phyloP scores from a whole-genome alignment of 1,139 yeast genomes.

The Yamadazyma spencermartinsiae region DNA sequence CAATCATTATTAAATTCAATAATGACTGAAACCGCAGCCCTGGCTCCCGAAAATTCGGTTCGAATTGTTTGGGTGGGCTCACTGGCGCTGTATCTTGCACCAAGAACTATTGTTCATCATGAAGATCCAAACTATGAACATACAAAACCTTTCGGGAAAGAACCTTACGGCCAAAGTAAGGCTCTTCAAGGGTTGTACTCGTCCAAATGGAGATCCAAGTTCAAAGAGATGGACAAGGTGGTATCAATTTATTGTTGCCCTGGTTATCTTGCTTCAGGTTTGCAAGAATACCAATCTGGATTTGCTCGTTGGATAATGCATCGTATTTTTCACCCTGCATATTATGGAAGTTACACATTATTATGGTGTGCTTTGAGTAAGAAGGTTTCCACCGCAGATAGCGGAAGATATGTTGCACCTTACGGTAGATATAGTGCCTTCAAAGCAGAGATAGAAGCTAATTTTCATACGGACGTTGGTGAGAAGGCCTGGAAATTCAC shows the following conservation, averaged over 20 bases:
- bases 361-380: conserved; percentile 24
- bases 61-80: conserved; percentile 54
- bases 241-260: conserved; percentile 48
- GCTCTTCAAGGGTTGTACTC: conserved; percentile 45
- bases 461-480: conserved; percentile 1
- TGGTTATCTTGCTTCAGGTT: conserved; percentile 43
- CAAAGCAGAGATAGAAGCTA: background rate
- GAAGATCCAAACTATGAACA: conserved; percentile 29
- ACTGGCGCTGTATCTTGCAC: conserved; percentile 34
- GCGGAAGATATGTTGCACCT: conserved; percentile 10
- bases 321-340: conserved; percentile 14
- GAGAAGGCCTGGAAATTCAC: conserved; percentile 3
- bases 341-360: conserved; percentile 24
- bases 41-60: conserved; percentile 14
- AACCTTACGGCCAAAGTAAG: conserved; percentile 49
- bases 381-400: conserved; percentile 12
- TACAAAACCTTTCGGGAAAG: conserved; percentile 6
- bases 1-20: conserved; percentile 46
- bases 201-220: conserved; percentile 38
- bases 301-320: background rate
- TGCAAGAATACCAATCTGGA: conserved; percentile 26
- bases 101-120: conserved; percentile 42
- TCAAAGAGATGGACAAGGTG: conserved; percentile 27
- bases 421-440: conserved; percentile 3
- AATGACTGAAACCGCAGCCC: conserved; percentile 31